phyloP scores from a whole-genome alignment of 208 protist species.

The Porcisia deanei region DNA sequence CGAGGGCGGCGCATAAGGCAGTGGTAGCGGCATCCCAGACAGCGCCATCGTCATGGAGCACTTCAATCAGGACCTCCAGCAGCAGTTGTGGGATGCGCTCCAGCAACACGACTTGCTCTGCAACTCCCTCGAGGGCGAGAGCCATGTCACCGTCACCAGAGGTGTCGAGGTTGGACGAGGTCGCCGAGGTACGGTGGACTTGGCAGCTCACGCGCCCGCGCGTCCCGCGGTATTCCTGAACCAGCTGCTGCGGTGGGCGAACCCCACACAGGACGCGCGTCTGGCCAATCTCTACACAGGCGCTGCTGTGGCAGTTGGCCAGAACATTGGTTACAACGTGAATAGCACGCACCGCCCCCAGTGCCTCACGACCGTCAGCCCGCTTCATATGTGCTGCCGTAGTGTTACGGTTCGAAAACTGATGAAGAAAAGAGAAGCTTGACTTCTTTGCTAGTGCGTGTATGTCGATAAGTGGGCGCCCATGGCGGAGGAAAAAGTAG shows the following conservation, averaged over 20 bases:
- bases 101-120: constrained; percentile 74
- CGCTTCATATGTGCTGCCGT: constrained; percentile 15
- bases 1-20: constrained; percentile 64
- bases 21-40: constrained; percentile 75
- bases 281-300: constrained; percentile 74
- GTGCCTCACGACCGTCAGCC: constrained; percentile 31
- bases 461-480: neutral
- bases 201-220: constrained; percentile 69
- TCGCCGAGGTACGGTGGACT: constrained; percentile 44
- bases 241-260: constrained; percentile 83
- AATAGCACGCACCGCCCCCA: constrained; percentile 53
- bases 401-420: neutral
- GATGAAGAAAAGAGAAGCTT: neutral
- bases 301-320: constrained; percentile 79
- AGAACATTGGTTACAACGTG: constrained; percentile 75
- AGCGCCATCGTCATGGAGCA: constrained; percentile 71
- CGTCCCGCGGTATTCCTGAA: constrained; percentile 81
- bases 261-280: constrained; percentile 83
- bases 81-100: constrained; percentile 79
- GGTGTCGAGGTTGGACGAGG: constrained; percentile 33
- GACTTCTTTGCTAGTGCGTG: neutral
- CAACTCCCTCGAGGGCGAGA: constrained; percentile 75
- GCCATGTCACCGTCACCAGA: constrained; percentile 43
- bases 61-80: constrained; percentile 74
- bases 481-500: neutral